Evolutionary conservation across 306 rosid genomes (phyloP).

Genomic region (Psophocarpus tetragonolobus): DNA sequence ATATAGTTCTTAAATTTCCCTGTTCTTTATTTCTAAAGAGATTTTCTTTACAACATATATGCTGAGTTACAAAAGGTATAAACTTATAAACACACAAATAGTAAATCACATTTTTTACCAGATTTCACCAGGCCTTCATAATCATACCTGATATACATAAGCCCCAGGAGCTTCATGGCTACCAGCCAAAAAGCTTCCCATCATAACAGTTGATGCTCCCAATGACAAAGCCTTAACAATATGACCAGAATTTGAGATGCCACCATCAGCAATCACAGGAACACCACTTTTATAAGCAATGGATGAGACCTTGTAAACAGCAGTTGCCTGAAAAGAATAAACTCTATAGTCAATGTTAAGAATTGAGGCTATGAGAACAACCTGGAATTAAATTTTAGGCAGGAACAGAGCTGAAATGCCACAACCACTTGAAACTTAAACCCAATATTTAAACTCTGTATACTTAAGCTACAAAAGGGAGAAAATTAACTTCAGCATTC

Average conservation of each 20-base stretch:
- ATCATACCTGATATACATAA: slow-evolving; percentile 67
- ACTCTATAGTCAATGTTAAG: background rate
- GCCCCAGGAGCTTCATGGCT: slow-evolving; percentile 91
- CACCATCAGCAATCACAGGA: slow-evolving; percentile 95
- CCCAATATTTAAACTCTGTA: background rate
- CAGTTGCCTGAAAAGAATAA: slow-evolving; percentile 63
- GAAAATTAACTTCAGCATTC: background rate
- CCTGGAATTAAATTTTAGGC: background rate
- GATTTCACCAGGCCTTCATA: background rate
- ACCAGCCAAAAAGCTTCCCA: slow-evolving; percentile 97
- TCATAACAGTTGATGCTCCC: slow-evolving; percentile 94
- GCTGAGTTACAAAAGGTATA: background rate
- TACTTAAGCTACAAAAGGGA: background rate
- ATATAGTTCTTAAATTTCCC: background rate
- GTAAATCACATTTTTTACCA: background rate
- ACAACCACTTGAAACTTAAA: slow-evolving; percentile 12
- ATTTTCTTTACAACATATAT: background rate
- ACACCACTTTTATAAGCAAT: slow-evolving; percentile 73
- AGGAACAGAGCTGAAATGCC: slow-evolving; percentile 8
- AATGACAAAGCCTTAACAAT: slow-evolving; percentile 82
- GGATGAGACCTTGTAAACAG: slow-evolving; percentile 83
- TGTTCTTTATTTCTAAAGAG: background rate
- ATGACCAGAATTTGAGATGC: slow-evolving; percentile 92
- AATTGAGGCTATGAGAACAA: background rate
- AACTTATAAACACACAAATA: background rate